Evolutionary conservation across 495 filamentous ascomycete genomes (phyloP), one percentile per base, ranked within the genome.

Genomic region (Annulohypoxylon stygium): DNA sequence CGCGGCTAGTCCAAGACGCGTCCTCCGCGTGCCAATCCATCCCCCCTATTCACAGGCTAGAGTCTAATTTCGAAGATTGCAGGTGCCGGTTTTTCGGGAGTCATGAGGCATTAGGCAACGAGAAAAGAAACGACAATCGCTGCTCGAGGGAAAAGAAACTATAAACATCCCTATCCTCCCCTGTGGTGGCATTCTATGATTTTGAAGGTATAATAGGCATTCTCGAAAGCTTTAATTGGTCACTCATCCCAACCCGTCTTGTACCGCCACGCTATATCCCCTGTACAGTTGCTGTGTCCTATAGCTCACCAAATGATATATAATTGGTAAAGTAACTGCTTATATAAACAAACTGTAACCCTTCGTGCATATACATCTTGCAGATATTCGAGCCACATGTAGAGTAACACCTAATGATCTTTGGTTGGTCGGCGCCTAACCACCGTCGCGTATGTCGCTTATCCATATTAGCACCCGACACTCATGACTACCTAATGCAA

Each of bases 1-100:
- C 61, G 12, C 48, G 33, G 18, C 41, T 43, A 2, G 51, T 65
- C 67, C 67, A 70, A 20, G 50, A 18, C 12, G 41, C 34, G n/a
- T 65, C 67, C 8, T 60, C 67, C 43, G 57, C 58, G 16, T 54
- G 60, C 67, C 60, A 70, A 45, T 70, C 67, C 67, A 70, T 70
- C 26, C 14, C 30, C 23, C 20, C 4, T 33, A 25, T 51, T 51
- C 12, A 4, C 16, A 26, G 2, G 48, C 23, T 3, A 51, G 3
- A 10, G 9, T 26, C 48, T 5, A 20, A 48, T 18, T 33, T 47
- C 3, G 41, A 34, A 26, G 11, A 2, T 51, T 10, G n/a, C 3
- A 10, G 10, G 23, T 11, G 25, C 23, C 20, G 48, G 23, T 25
- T 26, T 51, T 25, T 51, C 20, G 5, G 23, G 20, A 14, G 3